Evolutionary conservation across 2,329 filamentous ascomycete genomes (phyloP).

Genomic region (Bimuria novae-zelandiae): DNA sequence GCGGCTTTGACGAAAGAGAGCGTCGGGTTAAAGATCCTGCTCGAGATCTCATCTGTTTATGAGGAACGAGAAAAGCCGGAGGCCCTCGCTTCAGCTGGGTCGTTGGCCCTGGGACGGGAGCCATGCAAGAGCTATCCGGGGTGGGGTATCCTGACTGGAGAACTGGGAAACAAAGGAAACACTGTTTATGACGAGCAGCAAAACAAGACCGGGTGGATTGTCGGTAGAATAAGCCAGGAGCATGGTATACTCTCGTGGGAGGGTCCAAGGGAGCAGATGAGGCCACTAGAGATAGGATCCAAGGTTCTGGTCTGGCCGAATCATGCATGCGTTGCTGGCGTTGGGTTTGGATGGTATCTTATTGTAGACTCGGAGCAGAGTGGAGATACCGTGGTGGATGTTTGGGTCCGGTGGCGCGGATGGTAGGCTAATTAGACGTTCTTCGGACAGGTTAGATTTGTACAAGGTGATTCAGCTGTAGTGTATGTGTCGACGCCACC

Average conservation of each 20-base stretch:
- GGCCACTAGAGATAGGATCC: conserved; percentile 6
- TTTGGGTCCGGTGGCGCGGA: conserved; percentile 73
- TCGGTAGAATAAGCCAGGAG: conserved; percentile 75
- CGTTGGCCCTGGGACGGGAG: conserved; percentile 72
- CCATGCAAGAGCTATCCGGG: conserved; percentile 72
- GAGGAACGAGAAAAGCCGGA: conserved; percentile 56
- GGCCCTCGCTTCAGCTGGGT: conserved; percentile 70
- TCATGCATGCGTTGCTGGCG: conserved; percentile 77
- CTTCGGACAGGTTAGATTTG: too few relatives aligned
- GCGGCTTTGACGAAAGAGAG: conserved; percentile 55
- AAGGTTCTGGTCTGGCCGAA: conserved; percentile 70
- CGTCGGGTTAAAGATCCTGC: conserved; percentile 70
- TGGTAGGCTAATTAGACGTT: too few relatives aligned
- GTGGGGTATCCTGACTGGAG: conserved; percentile 71
- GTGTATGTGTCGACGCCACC: not conserved
- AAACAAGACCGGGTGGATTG: conserved; percentile 62
- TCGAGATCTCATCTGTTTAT: conserved; percentile 73
- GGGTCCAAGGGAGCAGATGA: conserved; percentile 48
- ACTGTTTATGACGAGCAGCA: conserved; percentile 33
- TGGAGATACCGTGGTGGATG: conserved; percentile 66
- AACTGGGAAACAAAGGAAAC: conserved; percentile 47
- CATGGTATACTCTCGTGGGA: conserved; percentile 73
- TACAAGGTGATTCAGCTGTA: not conserved
- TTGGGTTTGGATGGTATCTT: conserved; percentile 73
- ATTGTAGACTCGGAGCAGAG: conserved; percentile 67